Evolutionary conservation across 2,329 filamentous ascomycete genomes (phyloP), one percentile per base, ranked within the genome.

Genomic region (Epichloe typhina): DNA sequence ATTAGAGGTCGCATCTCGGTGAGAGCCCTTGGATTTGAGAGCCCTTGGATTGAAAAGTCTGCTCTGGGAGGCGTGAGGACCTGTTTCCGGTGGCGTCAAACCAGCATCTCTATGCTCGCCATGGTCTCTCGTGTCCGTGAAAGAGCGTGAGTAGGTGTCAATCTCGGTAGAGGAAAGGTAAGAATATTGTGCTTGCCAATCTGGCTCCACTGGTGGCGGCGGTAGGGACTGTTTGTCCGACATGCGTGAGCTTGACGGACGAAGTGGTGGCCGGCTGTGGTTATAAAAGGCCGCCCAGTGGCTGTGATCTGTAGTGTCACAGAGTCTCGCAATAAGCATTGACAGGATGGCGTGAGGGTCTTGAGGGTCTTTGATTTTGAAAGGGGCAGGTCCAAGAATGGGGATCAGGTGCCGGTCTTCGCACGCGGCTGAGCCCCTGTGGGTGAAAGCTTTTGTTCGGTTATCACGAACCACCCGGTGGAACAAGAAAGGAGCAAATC

Each of bases 161-260:
- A 62, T 69, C 51, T 73, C 73, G 41, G 65, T 65, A 17, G 70
- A 69, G 33, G 72, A 66, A 51, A 74, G 64, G 58, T 74, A 75
- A 23, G 73, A 71, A 62, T 76, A 76, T 62, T 75, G 72, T 54
- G 72, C 72, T 63, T 75, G 75, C 76, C 76, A 79, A 65, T 76
- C 73, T 58, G 74, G 69, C 68, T 76, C 73, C 61, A 74, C 71
- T 59, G 74, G 71, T 64, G 75, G 64, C 57, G 75, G 64, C 57
- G 73, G 70, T 54, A 70, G 60, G 61, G 75, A 72, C 67, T 74
- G 77, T 60, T 68, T 64, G 66, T 73, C 76, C 69, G 76, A 77
- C 76, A 80, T 80, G 67, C 75, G 76, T 71, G 72, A 65, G 59
- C 69, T 67, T 54, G 70, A 64, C 50, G 69, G 60, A 57, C 72